Percentiles rank a stretch among this genome's conserved stretches.
These are phyloP conservation scores for Eimeria sp. DNA, from an alignment of 169 alveolate genomes.

Conservation along the genomic window DNA sequence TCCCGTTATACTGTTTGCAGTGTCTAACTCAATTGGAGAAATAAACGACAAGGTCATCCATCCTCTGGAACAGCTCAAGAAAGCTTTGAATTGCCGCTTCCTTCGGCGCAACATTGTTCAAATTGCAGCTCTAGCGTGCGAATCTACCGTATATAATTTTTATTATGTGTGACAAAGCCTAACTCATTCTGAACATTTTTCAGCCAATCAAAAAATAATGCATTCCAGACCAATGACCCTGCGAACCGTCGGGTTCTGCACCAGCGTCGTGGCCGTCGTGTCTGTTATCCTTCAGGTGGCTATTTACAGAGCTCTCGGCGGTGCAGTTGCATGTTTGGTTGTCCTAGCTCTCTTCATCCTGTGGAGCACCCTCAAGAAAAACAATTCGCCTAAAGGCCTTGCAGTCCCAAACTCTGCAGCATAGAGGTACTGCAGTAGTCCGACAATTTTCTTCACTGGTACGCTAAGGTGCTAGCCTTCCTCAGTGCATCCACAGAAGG, in stretches of 20 bases:
- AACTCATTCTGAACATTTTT: not conserved
- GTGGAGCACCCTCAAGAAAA: slow-evolving; percentile 17
- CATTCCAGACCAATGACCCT: not conserved
- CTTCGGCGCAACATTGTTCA: slow-evolving; percentile 65
- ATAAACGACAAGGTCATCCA: not conserved
- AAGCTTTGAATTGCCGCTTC: slow-evolving; percentile 59
- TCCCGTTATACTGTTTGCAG: not conserved
- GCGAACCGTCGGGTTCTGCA: not conserved
- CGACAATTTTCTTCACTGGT: not conserved
- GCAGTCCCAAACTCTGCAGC: not conserved
- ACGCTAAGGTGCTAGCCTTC: not conserved
- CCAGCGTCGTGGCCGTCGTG: too few species aligned
- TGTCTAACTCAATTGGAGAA: slow-evolving; percentile 2
- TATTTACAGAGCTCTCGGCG: slow-evolving; percentile 53
- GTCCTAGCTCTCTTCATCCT: slow-evolving; percentile 14
- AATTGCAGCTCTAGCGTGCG: slow-evolving; percentile 24
- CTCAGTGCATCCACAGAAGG: not conserved
- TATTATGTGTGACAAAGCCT: slow-evolving; percentile 18
- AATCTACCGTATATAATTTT: slow-evolving; percentile 29
- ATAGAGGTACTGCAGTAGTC: not conserved
- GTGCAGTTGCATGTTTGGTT: slow-evolving; percentile 51
- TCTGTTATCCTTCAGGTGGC: slow-evolving; percentile 35
- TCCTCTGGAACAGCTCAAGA: slow-evolving; percentile 5
- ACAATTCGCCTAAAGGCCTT: not conserved
- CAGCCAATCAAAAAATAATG: not conserved